Evolutionary conservation across 2,329 filamentous ascomycete genomes (phyloP), one percentile per base, ranked within the genome.

Genomic region (Monilinia vaccinii-corymbosi): DNA sequence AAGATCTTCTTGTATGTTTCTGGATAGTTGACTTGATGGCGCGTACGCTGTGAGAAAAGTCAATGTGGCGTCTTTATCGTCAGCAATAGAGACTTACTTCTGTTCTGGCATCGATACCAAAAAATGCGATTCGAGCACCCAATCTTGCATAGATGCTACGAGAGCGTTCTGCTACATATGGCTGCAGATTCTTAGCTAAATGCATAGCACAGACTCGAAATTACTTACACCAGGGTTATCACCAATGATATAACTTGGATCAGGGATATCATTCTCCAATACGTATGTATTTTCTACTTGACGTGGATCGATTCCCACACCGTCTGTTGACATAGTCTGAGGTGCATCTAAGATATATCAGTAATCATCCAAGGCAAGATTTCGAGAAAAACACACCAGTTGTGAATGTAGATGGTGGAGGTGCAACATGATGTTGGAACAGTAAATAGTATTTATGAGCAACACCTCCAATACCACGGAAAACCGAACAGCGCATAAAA

Each of bases 401-500:
- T 3, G 91, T 96, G 72, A 87, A 97, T 1, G 92, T 96, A 34
- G 89, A 92, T 63, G 81, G 78, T 0, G 93, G 91, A 1, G 93
- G 93, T 14, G 92, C 83, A 53, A 95, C 77, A 69, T 97, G 93
- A 68, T 99, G 94, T 75, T 99, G 94, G 75, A 99, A 99, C 11
- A 99, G 82, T 81, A 97, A 83, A 72, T 99, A 99, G 75, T 97
- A 97, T 74, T 99, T 99, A 79, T 94, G 95, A 1, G 94, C 94
- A 58, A 92, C 85, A 36, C 89, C 91, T 6, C 94, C 94, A 60
- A 99, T 84, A 23, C 94, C 94, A 48, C 88, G 87, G 74, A 99
- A 97, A 7, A 99, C 91, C 50, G 90, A 82, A 56, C 91, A 94
- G 68, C 82, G 84, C 91, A 97, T 97, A 71, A 97, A 97, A 42